phyloP scores from a whole-genome alignment of 352 stramenopile species.

The Bremia lactucae region DNA sequence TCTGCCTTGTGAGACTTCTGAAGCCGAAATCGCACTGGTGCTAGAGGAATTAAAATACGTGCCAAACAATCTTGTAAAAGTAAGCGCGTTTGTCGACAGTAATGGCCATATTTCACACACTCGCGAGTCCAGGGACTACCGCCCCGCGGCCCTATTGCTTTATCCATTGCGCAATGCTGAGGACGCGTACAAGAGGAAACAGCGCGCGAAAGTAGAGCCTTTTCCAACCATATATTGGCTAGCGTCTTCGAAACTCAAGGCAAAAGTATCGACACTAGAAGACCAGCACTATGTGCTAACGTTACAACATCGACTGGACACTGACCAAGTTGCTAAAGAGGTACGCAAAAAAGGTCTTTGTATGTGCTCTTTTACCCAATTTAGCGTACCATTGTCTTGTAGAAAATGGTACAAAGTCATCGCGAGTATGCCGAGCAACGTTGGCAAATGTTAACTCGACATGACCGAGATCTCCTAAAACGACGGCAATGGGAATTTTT shows the following conservation, averaged over 20 bases:
- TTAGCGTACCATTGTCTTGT: neutral
- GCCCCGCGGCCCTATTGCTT: slow-evolving; percentile 35
- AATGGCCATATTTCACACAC: slow-evolving; percentile 4
- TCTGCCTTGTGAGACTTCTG: slow-evolving; percentile 24
- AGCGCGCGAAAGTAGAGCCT: slow-evolving; percentile 40
- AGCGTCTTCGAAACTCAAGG: slow-evolving; percentile 31
- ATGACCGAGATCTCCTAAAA: slow-evolving; percentile 31
- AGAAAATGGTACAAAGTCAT: slow-evolving; percentile 41
- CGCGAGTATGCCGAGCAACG: slow-evolving; percentile 34
- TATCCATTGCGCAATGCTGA: slow-evolving; percentile 48
- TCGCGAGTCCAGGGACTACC: neutral
- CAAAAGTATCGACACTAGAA: slow-evolving; percentile 41
- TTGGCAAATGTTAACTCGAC: slow-evolving; percentile 35
- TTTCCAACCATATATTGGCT: slow-evolving; percentile 70
- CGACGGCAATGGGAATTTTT: slow-evolving; percentile 27
- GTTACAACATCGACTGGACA: slow-evolving; percentile 31
- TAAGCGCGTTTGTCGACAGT: slow-evolving; percentile 26
- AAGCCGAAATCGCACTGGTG: slow-evolving; percentile 21
- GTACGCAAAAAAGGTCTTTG: slow-evolving; percentile 10
- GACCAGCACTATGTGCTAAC: slow-evolving; percentile 35
- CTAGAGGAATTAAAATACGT: slow-evolving; percentile 39
- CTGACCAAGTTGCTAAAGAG: slow-evolving; percentile 22
- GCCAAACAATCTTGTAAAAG: slow-evolving; percentile 38
- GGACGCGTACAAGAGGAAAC: slow-evolving; percentile 48
- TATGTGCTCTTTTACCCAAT: neutral